phyloP scores from a whole-genome alignment of 1,139 yeast species.

The Yamadazyma dendronema region DNA sequence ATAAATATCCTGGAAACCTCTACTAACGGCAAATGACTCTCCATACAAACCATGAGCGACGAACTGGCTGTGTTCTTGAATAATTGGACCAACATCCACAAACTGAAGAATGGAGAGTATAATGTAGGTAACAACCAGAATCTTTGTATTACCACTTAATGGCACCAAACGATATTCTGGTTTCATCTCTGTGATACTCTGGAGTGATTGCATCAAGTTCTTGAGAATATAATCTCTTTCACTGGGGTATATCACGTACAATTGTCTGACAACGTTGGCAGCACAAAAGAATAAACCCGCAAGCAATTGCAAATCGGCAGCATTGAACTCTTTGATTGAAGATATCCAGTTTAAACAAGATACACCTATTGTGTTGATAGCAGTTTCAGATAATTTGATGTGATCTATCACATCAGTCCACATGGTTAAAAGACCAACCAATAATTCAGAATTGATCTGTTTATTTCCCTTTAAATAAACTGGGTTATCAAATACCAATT shows the following conservation, averaged over 20 bases:
- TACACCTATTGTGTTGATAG: neutral
- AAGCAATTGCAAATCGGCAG: neutral
- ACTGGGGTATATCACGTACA: slow-evolving; percentile 3
- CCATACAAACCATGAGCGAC: neutral
- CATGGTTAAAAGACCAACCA: neutral
- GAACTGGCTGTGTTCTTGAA: slow-evolving; percentile 1
- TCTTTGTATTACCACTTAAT: neutral
- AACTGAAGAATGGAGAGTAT: slow-evolving; percentile 4
- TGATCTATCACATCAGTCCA: neutral
- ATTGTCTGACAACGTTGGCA: neutral
- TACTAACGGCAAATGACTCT: slow-evolving; percentile 1
- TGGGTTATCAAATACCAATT: neutral
- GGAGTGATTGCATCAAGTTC: neutral
- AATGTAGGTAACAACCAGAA: neutral
- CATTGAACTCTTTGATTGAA: neutral
- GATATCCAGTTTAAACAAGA: neutral
- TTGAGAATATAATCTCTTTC: slow-evolving; percentile 5
- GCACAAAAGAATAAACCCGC: neutral
- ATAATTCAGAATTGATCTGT: neutral
- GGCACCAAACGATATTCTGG: neutral
- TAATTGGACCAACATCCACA: neutral
- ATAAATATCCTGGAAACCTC: neutral
- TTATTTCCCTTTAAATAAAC: neutral
- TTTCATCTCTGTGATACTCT: neutral
- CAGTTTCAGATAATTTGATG: neutral